phyloP scores from a whole-genome alignment of 2,329 filamentous ascomycete species.

The Venturiaceae sp. region DNA sequence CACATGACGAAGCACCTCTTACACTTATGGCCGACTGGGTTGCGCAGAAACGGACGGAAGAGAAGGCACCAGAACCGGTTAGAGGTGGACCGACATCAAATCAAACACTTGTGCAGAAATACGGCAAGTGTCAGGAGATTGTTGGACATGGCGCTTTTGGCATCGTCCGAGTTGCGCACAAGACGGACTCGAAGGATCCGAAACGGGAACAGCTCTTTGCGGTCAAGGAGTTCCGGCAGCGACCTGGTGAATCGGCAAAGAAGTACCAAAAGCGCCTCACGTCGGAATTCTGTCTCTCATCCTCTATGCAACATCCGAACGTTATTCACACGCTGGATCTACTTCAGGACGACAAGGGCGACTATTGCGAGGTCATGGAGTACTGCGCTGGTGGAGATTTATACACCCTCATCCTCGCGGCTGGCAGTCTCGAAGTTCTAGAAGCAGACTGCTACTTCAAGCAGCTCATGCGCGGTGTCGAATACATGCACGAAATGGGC shows the following conservation, averaged over 20 bases:
- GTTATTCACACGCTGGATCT: conserved; percentile 96
- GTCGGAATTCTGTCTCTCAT: conserved; percentile 97
- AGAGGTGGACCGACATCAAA: conserved; percentile 66
- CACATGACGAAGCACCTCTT: conserved; percentile 63
- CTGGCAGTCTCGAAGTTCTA: conserved; percentile 79
- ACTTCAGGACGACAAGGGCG: conserved; percentile 89
- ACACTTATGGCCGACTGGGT: conserved; percentile 96
- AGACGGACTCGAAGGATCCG: conserved; percentile 70
- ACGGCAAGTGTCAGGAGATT: conserved; percentile 96
- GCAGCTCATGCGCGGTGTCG: conserved; percentile 96
- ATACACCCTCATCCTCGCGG: conserved; percentile 84
- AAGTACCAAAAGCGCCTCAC: conserved; percentile 97
- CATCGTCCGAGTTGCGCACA: conserved; percentile 95
- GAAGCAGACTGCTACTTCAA: conserved; percentile 99
- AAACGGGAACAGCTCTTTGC: conserved; percentile 84
- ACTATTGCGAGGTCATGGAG: conserved; percentile 99
- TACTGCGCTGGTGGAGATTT: conserved; percentile 95
- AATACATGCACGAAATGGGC: conserved; percentile 99
- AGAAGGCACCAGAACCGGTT: conserved; percentile 63
- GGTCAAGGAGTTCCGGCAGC: conserved; percentile 93
- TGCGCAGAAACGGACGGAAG: conserved; percentile 82
- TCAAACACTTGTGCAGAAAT: conserved; percentile 83
- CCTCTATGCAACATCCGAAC: conserved; percentile 90
- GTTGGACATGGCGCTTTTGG: conserved; percentile 94
- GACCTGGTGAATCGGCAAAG: conserved; percentile 89